Evolutionary conservation across 2,329 filamentous ascomycete species (phyloP).

Genomic region (Neocucurbitaria cava): DNA sequence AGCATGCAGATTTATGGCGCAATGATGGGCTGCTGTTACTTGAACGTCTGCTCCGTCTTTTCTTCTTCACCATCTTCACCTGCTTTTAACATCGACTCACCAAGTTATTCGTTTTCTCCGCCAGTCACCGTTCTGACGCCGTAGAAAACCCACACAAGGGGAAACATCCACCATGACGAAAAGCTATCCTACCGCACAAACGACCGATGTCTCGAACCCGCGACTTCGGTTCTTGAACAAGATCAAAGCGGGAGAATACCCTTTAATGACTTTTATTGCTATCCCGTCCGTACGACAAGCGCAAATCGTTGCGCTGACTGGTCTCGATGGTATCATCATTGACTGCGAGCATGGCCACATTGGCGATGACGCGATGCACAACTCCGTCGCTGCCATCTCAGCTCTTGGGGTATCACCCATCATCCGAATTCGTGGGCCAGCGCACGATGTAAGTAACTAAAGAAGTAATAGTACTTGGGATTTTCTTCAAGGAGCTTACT

Average conservation of each 20-base stretch:
- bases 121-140: background rate
- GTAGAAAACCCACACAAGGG: background rate
- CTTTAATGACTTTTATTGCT: constrained; percentile 59
- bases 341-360: constrained; percentile 65
- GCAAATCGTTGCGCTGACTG: constrained; percentile 65
- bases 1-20: constrained; percentile 1
- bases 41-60: background rate
- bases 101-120: background rate
- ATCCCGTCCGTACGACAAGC: constrained; percentile 57
- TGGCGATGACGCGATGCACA: constrained; percentile 64
- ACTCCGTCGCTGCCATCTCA: constrained; percentile 64
- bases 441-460: too few species aligned
- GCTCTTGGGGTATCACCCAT: constrained; percentile 63
- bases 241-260: constrained; percentile 49
- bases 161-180: constrained; percentile 7
- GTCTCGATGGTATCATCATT: constrained; percentile 71
- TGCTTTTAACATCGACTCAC: background rate
- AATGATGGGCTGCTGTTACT: background rate
- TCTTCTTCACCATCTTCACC: background rate
- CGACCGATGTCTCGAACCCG: constrained; percentile 45
- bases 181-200: constrained; percentile 18
- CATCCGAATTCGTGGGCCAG: constrained; percentile 60
- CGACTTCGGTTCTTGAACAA: constrained; percentile 55
- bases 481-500: too few species aligned
- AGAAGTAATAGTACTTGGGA: too few species aligned